Conservation (phyloP, 257 asterid genomes). For the Osmanthus fragrans region DNA sequence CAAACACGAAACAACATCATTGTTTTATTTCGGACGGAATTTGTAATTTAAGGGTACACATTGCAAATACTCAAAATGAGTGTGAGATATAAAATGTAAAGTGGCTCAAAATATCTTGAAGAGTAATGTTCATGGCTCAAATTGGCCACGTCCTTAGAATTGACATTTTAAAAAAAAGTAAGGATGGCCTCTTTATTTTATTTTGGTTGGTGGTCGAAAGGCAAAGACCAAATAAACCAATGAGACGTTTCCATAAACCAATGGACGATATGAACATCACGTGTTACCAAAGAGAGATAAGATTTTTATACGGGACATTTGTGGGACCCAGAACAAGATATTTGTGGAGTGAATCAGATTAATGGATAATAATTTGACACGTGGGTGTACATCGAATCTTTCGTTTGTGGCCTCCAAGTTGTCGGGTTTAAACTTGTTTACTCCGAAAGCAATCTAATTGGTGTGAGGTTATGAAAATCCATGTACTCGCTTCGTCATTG, state of each 20-base stretch:
- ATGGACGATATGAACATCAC: constrained; percentile 29
- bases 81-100: constrained; percentile 11
- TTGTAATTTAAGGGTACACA: background rate
- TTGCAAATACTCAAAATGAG: background rate
- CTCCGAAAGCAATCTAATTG: background rate
- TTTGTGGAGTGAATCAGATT: constrained; percentile 23
- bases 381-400: constrained; percentile 42
- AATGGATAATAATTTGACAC: constrained; percentile 54
- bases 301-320: background rate
- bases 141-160: constrained; percentile 50
- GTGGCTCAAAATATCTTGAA: constrained; percentile 52
- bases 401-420: constrained; percentile 53
- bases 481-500: background rate
- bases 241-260: constrained; percentile 12
- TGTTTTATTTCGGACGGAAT: background rate
- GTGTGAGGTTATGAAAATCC: background rate
- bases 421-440: constrained; percentile 27
- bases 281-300: constrained; percentile 19
- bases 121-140: constrained; percentile 49
- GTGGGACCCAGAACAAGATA: constrained; percentile 56
- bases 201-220: constrained; percentile 28
- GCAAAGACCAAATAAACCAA: background rate
- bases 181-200: constrained; percentile 20
- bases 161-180: constrained; percentile 33
- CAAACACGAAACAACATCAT: background rate